Conservation (phyloP, 768 basidiomycete genomes). For the Clathrus columnatus region DNA sequence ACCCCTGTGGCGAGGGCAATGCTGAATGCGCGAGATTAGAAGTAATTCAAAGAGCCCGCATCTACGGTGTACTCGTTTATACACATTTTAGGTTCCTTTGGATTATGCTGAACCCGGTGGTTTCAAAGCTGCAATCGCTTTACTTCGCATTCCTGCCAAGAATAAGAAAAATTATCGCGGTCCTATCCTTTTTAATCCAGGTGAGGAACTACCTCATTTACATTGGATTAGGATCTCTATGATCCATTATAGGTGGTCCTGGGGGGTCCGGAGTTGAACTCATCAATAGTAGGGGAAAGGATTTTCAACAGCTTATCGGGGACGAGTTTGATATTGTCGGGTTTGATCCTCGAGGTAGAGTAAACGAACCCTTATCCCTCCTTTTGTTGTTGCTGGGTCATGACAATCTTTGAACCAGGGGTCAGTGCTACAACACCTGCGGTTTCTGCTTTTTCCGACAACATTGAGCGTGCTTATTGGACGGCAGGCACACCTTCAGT, state of each 20-base stretch:
- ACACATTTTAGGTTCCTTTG: conserved; percentile 33
- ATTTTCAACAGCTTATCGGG: conserved; percentile 27
- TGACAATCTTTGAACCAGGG: background rate
- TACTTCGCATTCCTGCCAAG: conserved; percentile 32
- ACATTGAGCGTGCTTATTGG: conserved; percentile 6
- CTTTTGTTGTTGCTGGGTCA: background rate
- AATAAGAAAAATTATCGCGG: conserved; percentile 30
- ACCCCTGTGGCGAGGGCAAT: conserved; percentile 15
- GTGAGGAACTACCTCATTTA: background rate
- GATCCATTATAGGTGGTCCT: conserved; percentile 30
- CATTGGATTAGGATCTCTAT: background rate
- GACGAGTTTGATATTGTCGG: conserved; percentile 37
- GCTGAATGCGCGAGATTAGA: conserved; percentile 28
- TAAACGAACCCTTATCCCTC: background rate
- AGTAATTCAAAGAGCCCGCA: conserved; percentile 13
- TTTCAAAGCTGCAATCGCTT: conserved; percentile 32
- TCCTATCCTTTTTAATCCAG: conserved; percentile 36
- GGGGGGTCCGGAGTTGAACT: conserved; percentile 35
- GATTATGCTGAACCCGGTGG: conserved; percentile 34
- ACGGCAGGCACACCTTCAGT: background rate
- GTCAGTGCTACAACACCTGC: conserved; percentile 4
- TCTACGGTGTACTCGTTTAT: background rate
- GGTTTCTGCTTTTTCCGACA: background rate
- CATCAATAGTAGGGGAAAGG: conserved; percentile 16
- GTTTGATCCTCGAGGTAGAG: conserved; percentile 40